Evolutionary conservation across 2,329 filamentous ascomycete species (phyloP).

Genomic region (Aaosphaeria arxii): DNA sequence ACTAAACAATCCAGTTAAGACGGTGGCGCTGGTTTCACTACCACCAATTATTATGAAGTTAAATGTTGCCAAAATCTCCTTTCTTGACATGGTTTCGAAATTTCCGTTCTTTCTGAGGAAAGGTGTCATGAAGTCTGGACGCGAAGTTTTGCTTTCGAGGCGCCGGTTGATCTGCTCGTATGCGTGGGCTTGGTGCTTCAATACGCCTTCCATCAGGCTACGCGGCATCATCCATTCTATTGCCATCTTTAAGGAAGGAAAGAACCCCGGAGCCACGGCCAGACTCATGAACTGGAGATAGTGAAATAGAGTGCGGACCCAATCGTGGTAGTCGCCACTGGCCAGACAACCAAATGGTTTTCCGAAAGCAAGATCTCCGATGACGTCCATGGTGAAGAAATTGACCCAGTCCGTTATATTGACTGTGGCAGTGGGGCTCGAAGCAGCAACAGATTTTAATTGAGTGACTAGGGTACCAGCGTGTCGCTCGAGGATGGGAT

Average conservation of each 20-base stretch:
- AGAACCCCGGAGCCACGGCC: conserved; percentile 4
- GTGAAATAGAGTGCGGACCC: conserved; percentile 13
- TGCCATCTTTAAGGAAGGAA: neutral
- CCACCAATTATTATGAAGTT: conserved; percentile 5
- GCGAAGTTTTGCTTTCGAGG: conserved; percentile 2
- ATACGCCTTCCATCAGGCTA: conserved; percentile 1
- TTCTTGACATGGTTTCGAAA: conserved; percentile 4
- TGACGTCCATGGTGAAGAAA: conserved; percentile 12
- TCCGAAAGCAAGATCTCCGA: conserved; percentile 18
- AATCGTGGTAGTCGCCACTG: conserved; percentile 10
- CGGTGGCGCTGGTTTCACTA: conserved; percentile 6
- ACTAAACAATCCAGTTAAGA: conserved; percentile 1
- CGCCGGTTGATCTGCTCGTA: conserved; percentile 5
- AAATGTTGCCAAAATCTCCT: conserved; percentile 8
- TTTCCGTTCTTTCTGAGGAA: conserved; percentile 5
- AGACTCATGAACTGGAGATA: conserved; percentile 15
- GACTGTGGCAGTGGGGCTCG: neutral
- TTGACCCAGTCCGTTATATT: conserved; percentile 9
- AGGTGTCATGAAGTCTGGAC: conserved; percentile 6
- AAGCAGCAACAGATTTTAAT: neutral
- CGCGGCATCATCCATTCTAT: conserved; percentile 1
- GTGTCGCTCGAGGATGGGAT: neutral
- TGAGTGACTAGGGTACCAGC: neutral
- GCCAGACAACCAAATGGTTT: conserved; percentile 18
- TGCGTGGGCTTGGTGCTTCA: conserved; percentile 2